Conservation (phyloP, 1,139 yeast species). For the Sugiyamaella grinbergsii region DNA sequence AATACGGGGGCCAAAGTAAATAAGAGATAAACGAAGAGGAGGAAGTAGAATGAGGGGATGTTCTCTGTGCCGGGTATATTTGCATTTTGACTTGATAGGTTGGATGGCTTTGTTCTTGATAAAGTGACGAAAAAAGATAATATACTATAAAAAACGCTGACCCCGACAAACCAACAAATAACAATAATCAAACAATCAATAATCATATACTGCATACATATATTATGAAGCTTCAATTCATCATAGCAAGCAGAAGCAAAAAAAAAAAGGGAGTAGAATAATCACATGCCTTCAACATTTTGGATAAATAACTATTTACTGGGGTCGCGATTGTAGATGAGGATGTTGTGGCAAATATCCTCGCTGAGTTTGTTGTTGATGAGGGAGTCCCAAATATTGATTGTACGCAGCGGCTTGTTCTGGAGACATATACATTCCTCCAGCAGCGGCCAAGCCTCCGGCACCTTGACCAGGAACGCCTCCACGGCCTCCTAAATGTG, state of each 20-base stretch:
- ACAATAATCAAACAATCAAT: not conserved
- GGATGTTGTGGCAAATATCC: conserved; percentile 33
- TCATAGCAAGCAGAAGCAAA: too few species aligned
- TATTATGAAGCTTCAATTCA: not conserved
- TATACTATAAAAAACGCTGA: conserved; percentile 8
- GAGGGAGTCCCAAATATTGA: conserved; percentile 34
- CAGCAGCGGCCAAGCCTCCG: conserved; percentile 20
- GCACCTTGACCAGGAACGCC: conserved; percentile 25
- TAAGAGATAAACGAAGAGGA: too few species aligned
- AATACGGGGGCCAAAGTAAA: too few species aligned
- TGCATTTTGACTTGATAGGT: too few species aligned
- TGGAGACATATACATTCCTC: conserved; percentile 34
- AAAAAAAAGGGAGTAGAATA: too few species aligned
- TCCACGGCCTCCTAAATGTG: conserved; percentile 22
- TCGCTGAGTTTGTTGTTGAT: conserved; percentile 31
- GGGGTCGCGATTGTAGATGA: conserved; percentile 29
- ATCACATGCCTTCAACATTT: too few species aligned
- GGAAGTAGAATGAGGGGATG: not conserved
- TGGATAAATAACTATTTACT: conserved; percentile 17
- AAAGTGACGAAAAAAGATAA: not conserved
- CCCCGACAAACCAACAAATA: not conserved
- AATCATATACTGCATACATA: conserved; percentile 14
- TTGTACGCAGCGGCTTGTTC: conserved; percentile 39
- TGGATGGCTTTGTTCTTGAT: too few species aligned
- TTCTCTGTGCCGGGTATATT: too few species aligned